Conservation (phyloP, 1,284 basidiomycete species). For the Marasmius tenuissimus region DNA sequence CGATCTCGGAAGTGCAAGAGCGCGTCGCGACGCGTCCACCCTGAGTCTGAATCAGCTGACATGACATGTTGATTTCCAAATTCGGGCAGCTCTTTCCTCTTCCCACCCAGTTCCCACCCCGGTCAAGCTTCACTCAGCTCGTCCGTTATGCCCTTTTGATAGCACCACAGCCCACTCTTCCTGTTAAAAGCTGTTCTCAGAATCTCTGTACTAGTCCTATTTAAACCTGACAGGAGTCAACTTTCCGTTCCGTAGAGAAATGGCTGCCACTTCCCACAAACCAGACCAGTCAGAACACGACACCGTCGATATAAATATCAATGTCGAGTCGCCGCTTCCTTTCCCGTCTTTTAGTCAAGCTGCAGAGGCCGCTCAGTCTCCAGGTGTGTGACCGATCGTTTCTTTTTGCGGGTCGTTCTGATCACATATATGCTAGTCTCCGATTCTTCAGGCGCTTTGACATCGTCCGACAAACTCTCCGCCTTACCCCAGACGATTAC, state of each 20-base stretch:
- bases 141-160: not conserved
- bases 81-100: not conserved
- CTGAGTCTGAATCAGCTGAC: not conserved
- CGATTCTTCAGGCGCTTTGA: constrained; percentile 19
- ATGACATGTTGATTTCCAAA: not conserved
- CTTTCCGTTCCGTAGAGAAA: not conserved
- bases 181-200: not conserved
- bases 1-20: too few species aligned
- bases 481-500: constrained; percentile 30
- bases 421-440: constrained; percentile 4
- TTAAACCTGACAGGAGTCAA: not conserved
- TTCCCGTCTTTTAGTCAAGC: constrained; percentile 8
- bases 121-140: too few species aligned
- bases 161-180: not conserved
- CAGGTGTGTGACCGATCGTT: constrained; percentile 1
- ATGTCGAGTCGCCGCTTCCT: constrained; percentile 1
- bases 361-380: not conserved
- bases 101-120: not conserved
- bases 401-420: not conserved
- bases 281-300: not conserved
- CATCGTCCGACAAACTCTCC: constrained; percentile 43
- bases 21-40: too few species aligned
- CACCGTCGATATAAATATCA: not conserved
- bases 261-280: not conserved
- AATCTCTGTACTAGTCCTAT: not conserved